Base-by-base conservation (phyloP, 2,329 filamentous ascomycete genomes). In the Fusarium palustre region DNA sequence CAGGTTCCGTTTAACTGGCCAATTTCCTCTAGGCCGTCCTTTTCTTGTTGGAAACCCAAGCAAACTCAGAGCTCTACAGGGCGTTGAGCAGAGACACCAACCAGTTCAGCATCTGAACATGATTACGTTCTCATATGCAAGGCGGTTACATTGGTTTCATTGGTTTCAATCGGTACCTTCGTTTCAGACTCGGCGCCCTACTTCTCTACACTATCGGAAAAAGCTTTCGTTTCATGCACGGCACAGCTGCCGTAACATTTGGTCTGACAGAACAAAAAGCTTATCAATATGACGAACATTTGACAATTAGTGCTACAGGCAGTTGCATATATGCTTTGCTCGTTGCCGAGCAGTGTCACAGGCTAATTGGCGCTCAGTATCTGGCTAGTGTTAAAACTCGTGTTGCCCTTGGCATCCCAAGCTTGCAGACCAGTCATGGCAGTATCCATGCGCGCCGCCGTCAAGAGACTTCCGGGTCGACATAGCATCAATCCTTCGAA, bases 101-200 rank as follows among this genome's bases (percentile, higher is more conserved):
- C 50, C 48, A 45, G 31, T 60, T 58, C 63, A 31, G 48, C 18
- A 54, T 46, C 49, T 39, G 33, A 38, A 34, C 50, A 58, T 55
- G 49, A 46, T 54, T 46, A 47, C 56, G 43, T 55, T 54, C 45
- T 53, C 33, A 28, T 38, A 67, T 71, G 57, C 71, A 72, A 41
- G 53, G 54, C 58, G 63, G 39, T 42, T 55, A 25, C 45, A 22
- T 18, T 49, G 48, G 24, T 63, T 52, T 49, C 48, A 33, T 55
- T 68, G 30, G 59, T 63, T 52, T 52, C 48, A 33, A 59, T 62
- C 47, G 38, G 52, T 59, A 46, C 36, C 47, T 56, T 55, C 48
- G 55, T 67, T 57, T 59, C 59, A 66, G 59, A 53, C 62, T 65
- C 41, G 34, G 25, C 47, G n/a, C 45, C 33, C 53, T 30, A 18